Evolutionary conservation across 371 early-diverging fungal species (phyloP), one percentile per base, ranked within the genome.

Genomic region (Cladochytrium tenue): DNA sequence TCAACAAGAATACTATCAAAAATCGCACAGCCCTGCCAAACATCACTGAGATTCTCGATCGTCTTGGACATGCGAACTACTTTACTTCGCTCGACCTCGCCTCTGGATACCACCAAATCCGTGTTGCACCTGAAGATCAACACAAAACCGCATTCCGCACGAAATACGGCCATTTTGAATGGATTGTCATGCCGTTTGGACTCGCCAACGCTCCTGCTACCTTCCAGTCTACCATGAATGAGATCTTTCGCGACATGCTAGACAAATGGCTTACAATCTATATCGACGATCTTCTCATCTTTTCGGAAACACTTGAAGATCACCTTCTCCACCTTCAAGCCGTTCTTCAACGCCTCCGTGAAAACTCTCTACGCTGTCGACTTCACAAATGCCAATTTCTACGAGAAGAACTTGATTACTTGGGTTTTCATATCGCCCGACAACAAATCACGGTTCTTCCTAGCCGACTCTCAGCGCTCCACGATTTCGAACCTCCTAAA

Each of bases 151-250:
- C 70, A 1, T 68, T 72, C 55, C 51, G 61, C 5, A 73, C 75
- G 1, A 35, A 51, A 3, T 71, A 68, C 51, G 78, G 79, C n/a
- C 75, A 76, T 31, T 85, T 72, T 59, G 75, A 81, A 63, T 81
- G 20, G 26, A 25, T 25, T 13, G 55, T 55, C 30, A 55, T 55
- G 55, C 55, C 55, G 7, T 55, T 55, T 55, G 55, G 55, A 13
- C 55, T 55, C 7, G 10, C 26, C 7, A 55, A 55, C 30, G 55
- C 55, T 25, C 85, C 82, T 4, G 67, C 73, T 0, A 72, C 72
- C 0, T 83, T 84, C 51, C 77, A 81, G 32, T 7, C 56, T 0
- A 15, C 77, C 30, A 83, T 82, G 69, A 69, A 81, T 55, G 13
- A 33, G 30, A 62, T 77, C 25, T 68, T 81, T 26, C 68, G 59